Evolutionary conservation across 2,329 filamentous ascomycete species (phyloP).

Genomic region (Trichophyton simii): DNA sequence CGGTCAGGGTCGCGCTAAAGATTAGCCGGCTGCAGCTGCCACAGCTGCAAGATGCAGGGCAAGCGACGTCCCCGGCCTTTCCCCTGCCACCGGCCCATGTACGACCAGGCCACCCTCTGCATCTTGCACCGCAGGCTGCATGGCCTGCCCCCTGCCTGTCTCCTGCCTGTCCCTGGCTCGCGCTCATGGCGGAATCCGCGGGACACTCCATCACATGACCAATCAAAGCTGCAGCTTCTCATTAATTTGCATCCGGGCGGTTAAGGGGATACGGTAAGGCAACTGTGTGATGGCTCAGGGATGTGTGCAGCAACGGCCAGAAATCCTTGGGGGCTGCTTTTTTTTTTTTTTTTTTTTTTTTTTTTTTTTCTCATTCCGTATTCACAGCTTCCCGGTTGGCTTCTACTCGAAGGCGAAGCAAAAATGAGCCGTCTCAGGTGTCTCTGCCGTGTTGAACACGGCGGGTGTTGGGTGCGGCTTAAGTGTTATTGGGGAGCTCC

Average conservation of each 20-base stretch:
- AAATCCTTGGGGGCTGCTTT: background rate
- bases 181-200: background rate
- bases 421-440: background rate
- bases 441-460: constrained; percentile 2
- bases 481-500: background rate
- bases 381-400: constrained; percentile 1
- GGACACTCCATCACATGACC: background rate
- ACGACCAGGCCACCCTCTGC: background rate
- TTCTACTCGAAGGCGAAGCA: background rate
- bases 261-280: background rate
- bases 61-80: background rate
- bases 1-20: constrained; percentile 2
- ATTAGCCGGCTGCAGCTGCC: background rate
- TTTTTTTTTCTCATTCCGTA: background rate
- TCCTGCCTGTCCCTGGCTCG: background rate
- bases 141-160: background rate
- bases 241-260: background rate
- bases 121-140: background rate
- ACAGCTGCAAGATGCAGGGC: background rate
- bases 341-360: background rate
- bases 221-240: background rate
- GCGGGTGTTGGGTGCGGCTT: background rate
- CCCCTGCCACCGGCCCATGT: background rate
- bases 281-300: background rate
- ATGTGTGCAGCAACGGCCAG: background rate